A percentile compares a stretch with the other conserved stretches of the same genome.
Evolutionary conservation across 2,329 filamentous ascomycete genomes (phyloP).

Genomic region (Aspergillus hortae): DNA sequence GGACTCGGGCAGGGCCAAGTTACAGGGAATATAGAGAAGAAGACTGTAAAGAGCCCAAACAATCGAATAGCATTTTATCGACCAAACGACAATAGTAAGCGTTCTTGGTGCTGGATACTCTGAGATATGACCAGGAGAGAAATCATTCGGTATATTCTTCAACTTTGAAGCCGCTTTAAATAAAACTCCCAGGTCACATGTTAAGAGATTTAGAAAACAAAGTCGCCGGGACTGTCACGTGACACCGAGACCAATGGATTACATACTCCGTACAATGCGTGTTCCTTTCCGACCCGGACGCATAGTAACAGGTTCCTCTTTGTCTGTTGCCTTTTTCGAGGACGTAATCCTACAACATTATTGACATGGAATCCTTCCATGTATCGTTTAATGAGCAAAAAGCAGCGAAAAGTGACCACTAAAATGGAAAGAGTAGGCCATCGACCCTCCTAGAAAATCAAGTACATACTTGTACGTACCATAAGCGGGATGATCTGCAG

Average conservation of each 20-base stretch:
- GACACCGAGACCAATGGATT: neutral
- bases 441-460: too few species aligned
- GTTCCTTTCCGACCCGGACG: too few species aligned
- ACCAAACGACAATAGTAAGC: neutral
- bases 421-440: too few species aligned
- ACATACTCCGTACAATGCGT: neutral
- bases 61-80: neutral
- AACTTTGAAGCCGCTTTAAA: neutral
- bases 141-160: neutral
- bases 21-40: neutral
- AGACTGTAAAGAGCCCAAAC: neutral
- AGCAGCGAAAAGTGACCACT: too few species aligned
- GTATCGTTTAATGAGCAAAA: too few species aligned
- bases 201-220: neutral
- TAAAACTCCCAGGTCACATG: neutral
- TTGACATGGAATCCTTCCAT: too few species aligned
- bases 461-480: too few species aligned
- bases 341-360: too few species aligned
- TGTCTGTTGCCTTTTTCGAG: too few species aligned
- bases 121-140: neutral
- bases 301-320: too few species aligned
- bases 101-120: neutral
- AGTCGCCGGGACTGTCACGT: neutral
- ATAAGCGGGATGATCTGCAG: neutral
- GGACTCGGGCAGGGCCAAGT: neutral